Evolutionary conservation across 2,329 filamentous ascomycete species (phyloP).

Genomic region (Aspergillus tamarii): DNA sequence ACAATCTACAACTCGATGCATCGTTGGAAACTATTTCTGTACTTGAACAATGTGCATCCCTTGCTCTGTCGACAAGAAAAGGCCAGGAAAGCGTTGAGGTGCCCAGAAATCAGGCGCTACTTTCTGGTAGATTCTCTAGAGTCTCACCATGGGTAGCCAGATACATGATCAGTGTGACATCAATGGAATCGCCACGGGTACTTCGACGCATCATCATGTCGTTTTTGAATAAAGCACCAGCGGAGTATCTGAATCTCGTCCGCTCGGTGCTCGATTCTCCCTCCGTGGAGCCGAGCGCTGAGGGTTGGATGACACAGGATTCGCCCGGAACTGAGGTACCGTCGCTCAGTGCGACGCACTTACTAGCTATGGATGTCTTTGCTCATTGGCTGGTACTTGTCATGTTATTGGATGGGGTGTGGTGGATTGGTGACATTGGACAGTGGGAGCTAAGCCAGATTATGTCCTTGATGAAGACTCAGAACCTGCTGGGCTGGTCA

Average conservation of each 20-base stretch:
- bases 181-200: constrained; percentile 34
- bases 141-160: constrained; percentile 41
- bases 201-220: constrained; percentile 44
- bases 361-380: constrained; percentile 30
- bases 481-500: constrained; percentile 12
- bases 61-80: constrained; percentile 19
- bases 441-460: constrained; percentile 29
- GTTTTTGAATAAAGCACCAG: constrained; percentile 46
- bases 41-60: constrained; percentile 26
- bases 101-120: neutral
- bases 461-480: constrained; percentile 24
- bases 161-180: constrained; percentile 42
- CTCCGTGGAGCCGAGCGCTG: neutral
- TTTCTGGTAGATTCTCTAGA: constrained; percentile 13
- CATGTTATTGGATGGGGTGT: constrained; percentile 34
- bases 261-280: constrained; percentile 33
- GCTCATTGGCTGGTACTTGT: constrained; percentile 40
- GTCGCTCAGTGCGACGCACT: constrained; percentile 15
- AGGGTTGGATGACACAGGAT: constrained; percentile 6
- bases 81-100: neutral
- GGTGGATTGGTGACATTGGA: constrained; percentile 38
- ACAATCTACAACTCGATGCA: constrained; percentile 12
- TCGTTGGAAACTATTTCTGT: constrained; percentile 23
- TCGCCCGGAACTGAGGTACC: constrained; percentile 2
- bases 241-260: constrained; percentile 38